Percentiles rank a stretch among this genome's conserved stretches.
Conservation (phyloP, 257 asterid genomes). For the Thymus quinquecostatus region DNA sequence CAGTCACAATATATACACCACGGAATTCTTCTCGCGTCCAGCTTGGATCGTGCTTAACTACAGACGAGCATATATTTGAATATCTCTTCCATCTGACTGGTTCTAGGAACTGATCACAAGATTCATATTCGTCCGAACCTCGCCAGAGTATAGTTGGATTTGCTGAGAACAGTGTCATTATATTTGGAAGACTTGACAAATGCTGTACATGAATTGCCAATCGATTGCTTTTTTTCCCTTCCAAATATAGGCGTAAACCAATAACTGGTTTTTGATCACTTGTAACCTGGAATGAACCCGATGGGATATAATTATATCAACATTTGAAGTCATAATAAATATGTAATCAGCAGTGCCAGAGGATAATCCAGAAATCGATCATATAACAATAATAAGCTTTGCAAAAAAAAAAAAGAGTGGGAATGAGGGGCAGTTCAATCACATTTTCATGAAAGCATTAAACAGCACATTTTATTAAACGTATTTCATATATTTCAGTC, state of each 20-base stretch:
- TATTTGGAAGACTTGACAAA: constrained; percentile 83
- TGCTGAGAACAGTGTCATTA: constrained; percentile 48
- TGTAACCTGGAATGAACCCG: constrained; percentile 55
- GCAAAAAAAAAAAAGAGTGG: not conserved
- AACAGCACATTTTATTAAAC: not conserved
- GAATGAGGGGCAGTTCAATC: not conserved
- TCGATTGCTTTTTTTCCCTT: constrained; percentile 87
- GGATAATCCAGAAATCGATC: constrained; percentile 2
- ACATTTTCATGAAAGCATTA: not conserved
- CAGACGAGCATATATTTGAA: constrained; percentile 77
- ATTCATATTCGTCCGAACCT: constrained; percentile 84
- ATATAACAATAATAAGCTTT: constrained; percentile 1
- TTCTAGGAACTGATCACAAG: constrained; percentile 71
- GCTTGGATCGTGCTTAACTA: constrained; percentile 70
- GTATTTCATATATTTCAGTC: not conserved
- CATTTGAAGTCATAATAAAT: constrained; percentile 6
- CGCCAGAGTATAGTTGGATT: constrained; percentile 57
- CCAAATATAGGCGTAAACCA: constrained; percentile 86
- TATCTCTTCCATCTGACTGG: constrained; percentile 83
- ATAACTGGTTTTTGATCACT: constrained; percentile 80
- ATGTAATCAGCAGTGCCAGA: not conserved
- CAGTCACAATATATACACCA: constrained; percentile 82
- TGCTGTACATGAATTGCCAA: constrained; percentile 89
- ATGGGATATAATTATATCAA: constrained; percentile 17
- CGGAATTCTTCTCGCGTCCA: constrained; percentile 60